Evolutionary conservation across 768 basidiomycete genomes (phyloP), one percentile per base, ranked within the genome.

Genomic region (Russula sp.): DNA sequence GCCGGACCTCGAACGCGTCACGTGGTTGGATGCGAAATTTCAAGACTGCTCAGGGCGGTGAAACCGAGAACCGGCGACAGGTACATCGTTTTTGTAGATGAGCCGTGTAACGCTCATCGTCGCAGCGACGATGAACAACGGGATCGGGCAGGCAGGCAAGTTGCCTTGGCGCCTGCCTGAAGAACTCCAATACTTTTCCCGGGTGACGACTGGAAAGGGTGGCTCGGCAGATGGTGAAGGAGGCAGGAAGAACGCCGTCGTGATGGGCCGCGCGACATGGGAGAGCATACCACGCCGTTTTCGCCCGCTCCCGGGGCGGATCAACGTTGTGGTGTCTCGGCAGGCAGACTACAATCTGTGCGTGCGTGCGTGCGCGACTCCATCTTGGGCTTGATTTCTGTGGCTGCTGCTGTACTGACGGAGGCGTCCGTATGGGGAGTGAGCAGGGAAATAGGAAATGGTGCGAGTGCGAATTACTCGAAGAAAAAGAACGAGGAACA

Each of bases 261-360:
- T 98, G 58, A 98, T 99, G 96, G 97, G 97, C 13, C 81, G 96
- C 59, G 93, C 90, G 69, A 96, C 94, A 14, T 99, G 97, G 97
- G 93, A 98, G 75, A 91, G 91, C 71, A 98, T 99, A 58, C 96
- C 97, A 8, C 65, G 70, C 20, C 90, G 85, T 71, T 90, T 88
- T 74, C 79, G 89, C 64, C 97, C 97, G 5, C 79, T 99, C 20
- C 77, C 81, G 45, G 81, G 80, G 47, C 79, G 97, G 53, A 58
- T 80, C 58, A 99, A 98, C 70, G 71, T 95, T 29, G 84, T 99
- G 59, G 74, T 95, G 61, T 87, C 83, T 73, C 78, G 81, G 52
- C 83, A 85, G 66, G 46, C 70, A 29, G 74, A 75, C 49, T 89
- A 86, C 66, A 73, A 82, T 60, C 70, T 88, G 91, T 92, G 71